Base-by-base conservation (phyloP, 176 grass and related monocot species). In the Oryza punctata region DNA sequence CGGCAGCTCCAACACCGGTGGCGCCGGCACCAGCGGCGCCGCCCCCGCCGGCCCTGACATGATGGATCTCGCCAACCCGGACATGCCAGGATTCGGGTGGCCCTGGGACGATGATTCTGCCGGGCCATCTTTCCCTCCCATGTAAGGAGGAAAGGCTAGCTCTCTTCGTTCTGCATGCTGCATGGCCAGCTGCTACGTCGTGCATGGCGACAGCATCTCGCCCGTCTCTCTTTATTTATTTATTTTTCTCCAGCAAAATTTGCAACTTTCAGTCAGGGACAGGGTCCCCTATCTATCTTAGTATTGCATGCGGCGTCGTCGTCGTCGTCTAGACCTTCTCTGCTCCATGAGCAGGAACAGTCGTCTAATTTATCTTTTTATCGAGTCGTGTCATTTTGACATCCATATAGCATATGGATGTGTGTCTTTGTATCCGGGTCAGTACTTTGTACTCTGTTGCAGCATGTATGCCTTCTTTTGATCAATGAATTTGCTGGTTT, bases 141-240 rank as follows among this genome's bases (percentile, higher is more conserved):
- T 79, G 77, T 66, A 79, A 66, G 38, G 40, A 67, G 38, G 61
- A 19, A 6, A 19, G 40, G n/a, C n/a, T n/a, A n/a, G n/a, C n/a
- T n/a, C 4, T 29, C 32, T 78, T 18, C 13, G 24, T 7, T 28
- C 15, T 45, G 76, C 26, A 75, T 46, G 76, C 76, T 29, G 38
- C 72, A 54, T 33, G 38, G 30, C 38, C 24, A 61, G n/a, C 57
- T 30, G 60, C 76, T 46, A 78, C 40, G 15, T 78, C 40, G 15
- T 78, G 37, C 63, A 23, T 0, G 21, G 54, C 54, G 8, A 38
- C 37, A n/a, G 7, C 1, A 9, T 19, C 21, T 23, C 0, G 50
- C 19, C 7, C 54, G 12, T 59, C 7, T 60, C 54, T 10, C 0
- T 60, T 9, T n/a, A 3, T 60, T 23, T 10, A 2, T 60, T 9